Conservation (phyloP, 331 rosid genomes). For the Telfairia occidentalis region DNA sequence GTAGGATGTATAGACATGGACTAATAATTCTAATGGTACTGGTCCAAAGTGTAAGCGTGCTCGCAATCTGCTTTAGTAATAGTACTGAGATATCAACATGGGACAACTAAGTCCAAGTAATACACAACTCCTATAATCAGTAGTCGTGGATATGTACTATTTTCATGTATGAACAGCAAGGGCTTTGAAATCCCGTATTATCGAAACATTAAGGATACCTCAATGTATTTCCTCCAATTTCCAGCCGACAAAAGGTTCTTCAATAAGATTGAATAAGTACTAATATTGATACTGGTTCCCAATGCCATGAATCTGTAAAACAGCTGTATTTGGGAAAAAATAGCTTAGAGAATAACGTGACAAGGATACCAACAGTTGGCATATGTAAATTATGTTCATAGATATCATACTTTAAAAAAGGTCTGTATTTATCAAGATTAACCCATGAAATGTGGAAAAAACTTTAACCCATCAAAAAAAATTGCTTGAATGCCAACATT, state of each 20-base stretch:
- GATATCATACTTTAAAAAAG: background rate
- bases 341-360: background rate
- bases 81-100: background rate
- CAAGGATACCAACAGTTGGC: constrained; percentile 6
- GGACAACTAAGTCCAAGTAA: background rate
- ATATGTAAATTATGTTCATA: background rate
- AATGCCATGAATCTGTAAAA: constrained; percentile 68
- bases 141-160: background rate
- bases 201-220: constrained; percentile 28
- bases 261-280: constrained; percentile 68
- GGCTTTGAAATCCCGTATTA: background rate
- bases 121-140: background rate
- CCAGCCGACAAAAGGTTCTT: constrained; percentile 73
- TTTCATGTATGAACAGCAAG: background rate
- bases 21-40: background rate
- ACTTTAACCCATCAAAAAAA: too few relatives aligned
- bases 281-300: constrained; percentile 47
- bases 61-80: background rate
- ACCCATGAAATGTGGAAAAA: too few relatives aligned
- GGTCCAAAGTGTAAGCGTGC: background rate
- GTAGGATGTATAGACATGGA: background rate
- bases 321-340: constrained; percentile 36
- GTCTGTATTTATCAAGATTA: background rate
- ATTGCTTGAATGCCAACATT: background rate
- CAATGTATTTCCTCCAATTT: constrained; percentile 92